Evolutionary conservation across 1,284 basidiomycete genomes (phyloP).

Genomic region (Mrakiaceae sp.): DNA sequence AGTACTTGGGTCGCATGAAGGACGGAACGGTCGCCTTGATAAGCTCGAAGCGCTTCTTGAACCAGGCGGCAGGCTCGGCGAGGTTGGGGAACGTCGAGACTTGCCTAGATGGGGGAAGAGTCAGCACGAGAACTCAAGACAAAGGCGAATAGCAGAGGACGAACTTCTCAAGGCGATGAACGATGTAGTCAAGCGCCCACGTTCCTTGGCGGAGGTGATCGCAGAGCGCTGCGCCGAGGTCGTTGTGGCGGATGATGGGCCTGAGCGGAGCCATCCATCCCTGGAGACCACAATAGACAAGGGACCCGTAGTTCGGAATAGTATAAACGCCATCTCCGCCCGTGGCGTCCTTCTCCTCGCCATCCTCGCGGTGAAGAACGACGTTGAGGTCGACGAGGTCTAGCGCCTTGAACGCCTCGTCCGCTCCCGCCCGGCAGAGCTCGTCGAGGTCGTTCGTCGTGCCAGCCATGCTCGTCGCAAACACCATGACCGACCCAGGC

Average conservation of each 20-base stretch:
- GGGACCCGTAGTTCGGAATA: slow-evolving; percentile 56
- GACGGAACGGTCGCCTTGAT: slow-evolving; percentile 62
- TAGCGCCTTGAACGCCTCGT: slow-evolving; percentile 60
- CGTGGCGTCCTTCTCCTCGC: slow-evolving; percentile 81
- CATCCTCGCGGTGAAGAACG: slow-evolving; percentile 67
- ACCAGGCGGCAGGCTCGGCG: slow-evolving; percentile 60
- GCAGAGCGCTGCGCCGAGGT: slow-evolving; percentile 82
- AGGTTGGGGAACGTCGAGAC: slow-evolving; percentile 54
- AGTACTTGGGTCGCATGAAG: slow-evolving; percentile 86
- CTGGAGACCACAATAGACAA: slow-evolving; percentile 83
- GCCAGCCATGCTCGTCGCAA: slow-evolving; percentile 66
- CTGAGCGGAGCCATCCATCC: slow-evolving; percentile 87
- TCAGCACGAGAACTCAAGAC: not conserved
- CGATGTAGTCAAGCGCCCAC: slow-evolving; percentile 82
- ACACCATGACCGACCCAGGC: slow-evolving; percentile 82
- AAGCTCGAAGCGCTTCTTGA: slow-evolving; percentile 67
- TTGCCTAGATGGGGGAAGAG: slow-evolving; percentile 44
- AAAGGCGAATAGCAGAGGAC: slow-evolving; percentile 26
- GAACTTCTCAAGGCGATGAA: slow-evolving; percentile 57
- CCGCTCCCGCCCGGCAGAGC: slow-evolving; percentile 55
- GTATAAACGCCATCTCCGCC: slow-evolving; percentile 57
- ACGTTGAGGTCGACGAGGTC: slow-evolving; percentile 79
- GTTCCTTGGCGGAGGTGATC: slow-evolving; percentile 69
- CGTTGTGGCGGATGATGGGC: slow-evolving; percentile 73
- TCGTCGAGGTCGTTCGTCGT: slow-evolving; percentile 54